Evolutionary conservation across 805 yeast species (phyloP).

Genomic region (Wickerhamomyces strasburgensis): DNA sequence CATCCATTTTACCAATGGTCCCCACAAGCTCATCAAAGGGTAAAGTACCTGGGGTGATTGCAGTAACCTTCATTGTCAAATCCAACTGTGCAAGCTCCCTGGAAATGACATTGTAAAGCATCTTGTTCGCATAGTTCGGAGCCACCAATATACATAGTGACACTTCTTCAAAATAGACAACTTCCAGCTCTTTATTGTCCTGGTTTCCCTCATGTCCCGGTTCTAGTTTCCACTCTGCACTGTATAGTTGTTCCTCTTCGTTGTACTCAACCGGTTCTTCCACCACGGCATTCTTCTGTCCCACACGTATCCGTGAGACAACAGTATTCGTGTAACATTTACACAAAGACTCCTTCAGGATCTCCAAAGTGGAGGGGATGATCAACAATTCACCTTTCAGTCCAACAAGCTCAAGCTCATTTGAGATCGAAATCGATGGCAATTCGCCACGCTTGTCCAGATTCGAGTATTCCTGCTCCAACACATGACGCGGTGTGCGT

Average conservation of each 20-base stretch:
- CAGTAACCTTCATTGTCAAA: no score
- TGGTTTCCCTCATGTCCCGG: no score
- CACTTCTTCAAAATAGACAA: constrained; percentile 1
- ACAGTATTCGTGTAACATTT: constrained; percentile 1
- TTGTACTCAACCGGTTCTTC: constrained; percentile 31
- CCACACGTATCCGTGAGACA: no score
- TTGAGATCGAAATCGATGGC: constrained; percentile 1
- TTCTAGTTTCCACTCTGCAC: no score
- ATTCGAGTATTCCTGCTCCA: not conserved
- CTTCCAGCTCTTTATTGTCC: no score
- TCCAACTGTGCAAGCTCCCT: no score
- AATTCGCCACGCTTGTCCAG: not conserved
- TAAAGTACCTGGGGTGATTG: constrained; percentile 33
- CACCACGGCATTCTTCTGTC: no score
- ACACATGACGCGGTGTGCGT: constrained; percentile 41
- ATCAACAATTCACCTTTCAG: constrained; percentile 14
- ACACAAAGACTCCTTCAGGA: constrained; percentile 12
- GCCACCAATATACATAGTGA: constrained; percentile 12
- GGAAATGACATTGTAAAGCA: constrained; percentile 28
- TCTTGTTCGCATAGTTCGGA: constrained; percentile 27
- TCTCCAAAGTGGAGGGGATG: constrained; percentile 14
- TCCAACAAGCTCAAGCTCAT: not conserved
- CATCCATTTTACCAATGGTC: constrained; percentile 3
- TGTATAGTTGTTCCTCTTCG: constrained; percentile 48
- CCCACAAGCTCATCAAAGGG: constrained; percentile 24